Evolutionary conservation across 352 stramenopile species (phyloP).

Genomic region (Globisporangium polare): DNA sequence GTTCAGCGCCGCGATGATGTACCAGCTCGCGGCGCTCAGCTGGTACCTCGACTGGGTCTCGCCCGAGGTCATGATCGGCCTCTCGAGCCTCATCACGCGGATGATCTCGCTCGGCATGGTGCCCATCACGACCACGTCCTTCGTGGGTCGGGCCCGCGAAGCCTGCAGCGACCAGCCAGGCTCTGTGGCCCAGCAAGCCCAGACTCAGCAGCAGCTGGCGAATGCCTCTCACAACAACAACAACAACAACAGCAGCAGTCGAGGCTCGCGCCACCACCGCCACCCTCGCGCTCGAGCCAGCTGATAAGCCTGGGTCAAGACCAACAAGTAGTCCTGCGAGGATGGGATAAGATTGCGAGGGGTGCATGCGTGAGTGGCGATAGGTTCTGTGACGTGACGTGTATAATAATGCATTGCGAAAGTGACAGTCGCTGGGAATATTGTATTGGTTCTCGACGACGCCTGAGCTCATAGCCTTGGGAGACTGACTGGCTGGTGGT

Average conservation of each 20-base stretch:
- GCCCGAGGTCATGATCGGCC: slow-evolving; percentile 41
- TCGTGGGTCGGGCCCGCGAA: slow-evolving; percentile 35
- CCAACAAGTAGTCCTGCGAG: background rate
- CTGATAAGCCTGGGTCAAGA: slow-evolving; percentile 8
- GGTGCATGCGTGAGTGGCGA: background rate
- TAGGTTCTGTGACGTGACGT: background rate
- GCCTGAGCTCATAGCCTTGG: background rate
- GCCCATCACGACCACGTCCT: slow-evolving; percentile 65
- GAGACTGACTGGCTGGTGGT: background rate
- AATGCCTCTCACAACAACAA: background rate
- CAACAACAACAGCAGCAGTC: background rate
- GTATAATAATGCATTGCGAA: background rate
- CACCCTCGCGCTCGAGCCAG: slow-evolving; percentile 29
- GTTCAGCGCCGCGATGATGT: slow-evolving; percentile 36
- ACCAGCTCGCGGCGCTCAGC: slow-evolving; percentile 38
- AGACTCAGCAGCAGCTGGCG: background rate
- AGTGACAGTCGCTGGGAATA: background rate
- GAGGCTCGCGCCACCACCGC: slow-evolving; percentile 3
- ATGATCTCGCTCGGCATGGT: slow-evolving; percentile 74
- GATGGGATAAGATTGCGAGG: background rate
- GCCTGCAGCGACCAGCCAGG: slow-evolving; percentile 24
- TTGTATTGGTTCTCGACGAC: no score
- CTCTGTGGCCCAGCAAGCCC: background rate
- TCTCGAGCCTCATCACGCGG: slow-evolving; percentile 65
- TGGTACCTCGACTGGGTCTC: slow-evolving; percentile 42